Evolutionary conservation across 306 rosid genomes (phyloP).

Genomic region (Lathyrus tuberosus): DNA sequence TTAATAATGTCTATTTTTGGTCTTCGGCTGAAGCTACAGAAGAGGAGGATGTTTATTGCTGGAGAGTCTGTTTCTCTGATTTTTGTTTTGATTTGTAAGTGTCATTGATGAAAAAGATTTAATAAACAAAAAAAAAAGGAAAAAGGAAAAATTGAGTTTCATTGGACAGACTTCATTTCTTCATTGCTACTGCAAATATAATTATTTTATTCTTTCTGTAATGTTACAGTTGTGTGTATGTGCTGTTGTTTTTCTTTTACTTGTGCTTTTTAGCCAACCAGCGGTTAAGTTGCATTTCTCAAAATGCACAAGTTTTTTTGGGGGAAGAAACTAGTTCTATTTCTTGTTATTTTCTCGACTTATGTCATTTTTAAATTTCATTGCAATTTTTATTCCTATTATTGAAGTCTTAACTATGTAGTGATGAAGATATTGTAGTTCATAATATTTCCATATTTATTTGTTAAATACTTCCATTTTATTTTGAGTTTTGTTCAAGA

Average conservation of each 20-base stretch:
- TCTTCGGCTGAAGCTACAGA: conserved; percentile 33
- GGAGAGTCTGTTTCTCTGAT: conserved; percentile 15
- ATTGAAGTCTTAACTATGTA: no score
- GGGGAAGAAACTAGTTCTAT: neutral
- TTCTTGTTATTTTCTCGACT: no score
- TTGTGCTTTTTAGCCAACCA: neutral
- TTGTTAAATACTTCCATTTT: no score
- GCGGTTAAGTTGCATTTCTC: neutral
- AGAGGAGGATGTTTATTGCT: neutral
- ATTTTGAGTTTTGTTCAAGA: no score
- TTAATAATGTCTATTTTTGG: conserved; percentile 23
- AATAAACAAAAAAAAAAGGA: neutral
- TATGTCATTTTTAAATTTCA: no score
- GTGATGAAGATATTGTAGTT: neutral
- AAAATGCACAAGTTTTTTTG: neutral
- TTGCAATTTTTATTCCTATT: no score
- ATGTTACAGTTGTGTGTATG: neutral
- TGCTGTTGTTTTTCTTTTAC: neutral
- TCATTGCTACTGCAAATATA: conserved; percentile 19
- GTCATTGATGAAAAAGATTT: conserved; percentile 16
- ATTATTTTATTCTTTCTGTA: conserved; percentile 29
- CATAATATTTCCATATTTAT: neutral
- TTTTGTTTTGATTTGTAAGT: neutral
- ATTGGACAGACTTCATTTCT: neutral
- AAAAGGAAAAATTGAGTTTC: conserved; percentile 9